Percentiles rank a stretch among this genome's conserved stretches.
phyloP scores from a whole-genome alignment of 2,329 filamentous ascomycete species.

The Neonectria punicea region DNA sequence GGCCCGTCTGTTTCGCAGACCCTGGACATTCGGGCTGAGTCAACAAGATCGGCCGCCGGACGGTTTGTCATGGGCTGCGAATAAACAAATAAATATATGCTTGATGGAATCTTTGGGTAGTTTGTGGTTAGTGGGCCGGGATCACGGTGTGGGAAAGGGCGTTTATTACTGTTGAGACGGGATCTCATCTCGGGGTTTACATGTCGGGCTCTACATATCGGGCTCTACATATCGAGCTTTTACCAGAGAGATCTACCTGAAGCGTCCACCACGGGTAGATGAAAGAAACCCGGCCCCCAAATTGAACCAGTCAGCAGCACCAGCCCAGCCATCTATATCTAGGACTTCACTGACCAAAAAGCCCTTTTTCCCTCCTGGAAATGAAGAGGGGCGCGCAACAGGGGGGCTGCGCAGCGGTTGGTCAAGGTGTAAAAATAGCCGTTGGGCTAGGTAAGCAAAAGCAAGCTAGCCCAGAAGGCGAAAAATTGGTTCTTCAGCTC shows the following conservation, averaged over 20 bases:
- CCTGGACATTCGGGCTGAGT: neutral
- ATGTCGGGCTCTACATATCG: neutral
- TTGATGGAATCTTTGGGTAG: neutral
- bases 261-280: no score
- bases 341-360: neutral
- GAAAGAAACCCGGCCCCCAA: no score
- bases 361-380: neutral
- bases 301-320: neutral
- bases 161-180: no score
- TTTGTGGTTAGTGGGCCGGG: neutral
- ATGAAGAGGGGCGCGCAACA: neutral
- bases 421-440: conserved; percentile 26
- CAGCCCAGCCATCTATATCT: neutral
- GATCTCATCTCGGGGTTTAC: no score
- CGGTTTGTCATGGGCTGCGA: neutral
- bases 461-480: neutral
- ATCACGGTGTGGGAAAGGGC: no score
- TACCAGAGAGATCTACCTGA: no score
- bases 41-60: neutral
- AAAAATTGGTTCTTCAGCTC: neutral
- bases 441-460: conserved; percentile 15
- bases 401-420: neutral
- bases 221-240: neutral
- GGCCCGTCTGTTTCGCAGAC: neutral
- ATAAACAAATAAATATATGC: neutral